Evolutionary conservation across 1,284 basidiomycete genomes (phyloP).

Genomic region (Chiua sp.): DNA sequence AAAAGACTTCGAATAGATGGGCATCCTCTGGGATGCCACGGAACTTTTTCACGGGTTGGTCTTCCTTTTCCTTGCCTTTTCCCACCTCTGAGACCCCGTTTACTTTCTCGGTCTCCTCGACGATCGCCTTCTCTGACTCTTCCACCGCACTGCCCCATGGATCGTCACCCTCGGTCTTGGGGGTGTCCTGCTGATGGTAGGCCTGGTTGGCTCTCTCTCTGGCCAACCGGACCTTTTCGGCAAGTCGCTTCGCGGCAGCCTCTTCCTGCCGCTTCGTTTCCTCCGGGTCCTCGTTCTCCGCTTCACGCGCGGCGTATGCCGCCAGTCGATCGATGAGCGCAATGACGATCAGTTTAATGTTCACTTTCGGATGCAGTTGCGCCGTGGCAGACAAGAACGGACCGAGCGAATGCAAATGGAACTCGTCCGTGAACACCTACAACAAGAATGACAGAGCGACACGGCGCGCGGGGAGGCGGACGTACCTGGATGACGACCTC

Average conservation of each 20-base stretch:
- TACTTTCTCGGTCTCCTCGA: slow-evolving; percentile 29
- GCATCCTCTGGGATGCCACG: slow-evolving; percentile 93
- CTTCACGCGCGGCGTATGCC: slow-evolving; percentile 91
- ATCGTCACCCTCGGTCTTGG: slow-evolving; percentile 40
- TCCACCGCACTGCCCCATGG: slow-evolving; percentile 27
- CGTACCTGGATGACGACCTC: slow-evolving; percentile 92
- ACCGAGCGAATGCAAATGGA: slow-evolving; percentile 91
- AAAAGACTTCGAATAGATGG: slow-evolving; percentile 95
- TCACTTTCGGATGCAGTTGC: slow-evolving; percentile 93
- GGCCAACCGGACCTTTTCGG: slow-evolving; percentile 78
- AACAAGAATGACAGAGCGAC: neutral
- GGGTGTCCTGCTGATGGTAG: slow-evolving; percentile 22
- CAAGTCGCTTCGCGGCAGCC: slow-evolving; percentile 83
- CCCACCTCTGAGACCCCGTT: slow-evolving; percentile 42
- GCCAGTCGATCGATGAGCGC: slow-evolving; percentile 95
- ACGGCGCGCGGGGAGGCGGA: neutral
- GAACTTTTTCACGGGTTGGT: slow-evolving; percentile 71
- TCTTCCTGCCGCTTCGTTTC: slow-evolving; percentile 92
- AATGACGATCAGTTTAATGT: slow-evolving; percentile 97
- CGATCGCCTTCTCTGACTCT: slow-evolving; percentile 37
- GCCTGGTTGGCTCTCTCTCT: slow-evolving; percentile 58
- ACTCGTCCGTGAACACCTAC: slow-evolving; percentile 93
- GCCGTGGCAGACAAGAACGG: slow-evolving; percentile 95
- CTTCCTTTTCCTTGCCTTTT: slow-evolving; percentile 58
- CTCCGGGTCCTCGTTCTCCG: slow-evolving; percentile 92